A percentile compares a stretch with the other conserved stretches of the same genome.
These are phyloP conservation scores for Naegleria fowleri DNA, from an alignment of 208 protist genomes.

Conservation along the genomic window DNA sequence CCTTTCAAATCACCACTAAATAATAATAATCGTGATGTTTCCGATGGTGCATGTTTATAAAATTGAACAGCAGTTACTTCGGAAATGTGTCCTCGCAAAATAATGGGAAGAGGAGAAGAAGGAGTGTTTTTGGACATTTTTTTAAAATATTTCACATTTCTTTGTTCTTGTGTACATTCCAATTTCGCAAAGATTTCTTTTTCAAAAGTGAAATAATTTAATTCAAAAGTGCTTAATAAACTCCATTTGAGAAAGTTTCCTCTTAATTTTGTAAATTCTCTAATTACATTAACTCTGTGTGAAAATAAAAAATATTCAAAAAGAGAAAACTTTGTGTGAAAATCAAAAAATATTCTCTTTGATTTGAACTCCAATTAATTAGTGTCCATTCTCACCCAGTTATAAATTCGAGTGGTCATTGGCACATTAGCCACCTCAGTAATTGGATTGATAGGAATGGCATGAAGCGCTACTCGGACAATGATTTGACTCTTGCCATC, in stretches of 20 bases:
- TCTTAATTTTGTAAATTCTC: too few species aligned
- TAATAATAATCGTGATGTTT: too few species aligned
- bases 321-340: too few species aligned
- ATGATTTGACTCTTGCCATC: background rate
- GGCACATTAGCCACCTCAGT: background rate
- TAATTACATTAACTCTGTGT: too few species aligned
- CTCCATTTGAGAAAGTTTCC: too few species aligned
- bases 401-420: background rate
- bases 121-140: background rate
- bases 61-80: background rate
- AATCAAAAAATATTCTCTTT: too few species aligned
- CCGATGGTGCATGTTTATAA: background rate
- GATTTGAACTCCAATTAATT: too few species aligned
- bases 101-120: background rate
- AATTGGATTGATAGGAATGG: background rate
- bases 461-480: background rate
- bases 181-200: too few species aligned
- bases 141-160: background rate
- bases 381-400: background rate
- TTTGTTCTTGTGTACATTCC: too few species aligned
- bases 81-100: background rate
- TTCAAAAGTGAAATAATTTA: too few species aligned
- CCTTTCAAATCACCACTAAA: background rate
- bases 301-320: too few species aligned
- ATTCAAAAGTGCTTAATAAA: too few species aligned